phyloP scores from a whole-genome alignment of 1,284 basidiomycete genomes.

The Tausonia pullulans region DNA sequence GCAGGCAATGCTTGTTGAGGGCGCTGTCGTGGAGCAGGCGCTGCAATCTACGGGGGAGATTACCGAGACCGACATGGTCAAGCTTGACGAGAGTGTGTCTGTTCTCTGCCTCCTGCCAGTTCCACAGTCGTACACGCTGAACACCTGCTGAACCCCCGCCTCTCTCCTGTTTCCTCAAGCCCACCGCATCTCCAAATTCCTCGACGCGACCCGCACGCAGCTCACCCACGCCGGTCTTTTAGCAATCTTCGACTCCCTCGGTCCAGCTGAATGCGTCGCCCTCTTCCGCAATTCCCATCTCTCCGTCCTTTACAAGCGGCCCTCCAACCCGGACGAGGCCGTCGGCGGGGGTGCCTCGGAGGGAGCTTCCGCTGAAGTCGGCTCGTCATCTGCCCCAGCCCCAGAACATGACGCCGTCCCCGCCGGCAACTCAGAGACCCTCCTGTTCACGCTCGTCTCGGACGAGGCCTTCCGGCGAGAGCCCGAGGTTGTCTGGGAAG shows the following conservation, averaged over 20 bases:
- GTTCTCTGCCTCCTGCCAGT: not conserved
- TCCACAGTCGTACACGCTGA: conserved; percentile 32
- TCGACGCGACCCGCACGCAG: conserved; percentile 63
- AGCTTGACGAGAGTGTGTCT: conserved; percentile 5
- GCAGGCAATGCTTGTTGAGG: conserved; percentile 7
- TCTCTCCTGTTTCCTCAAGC: conserved; percentile 24
- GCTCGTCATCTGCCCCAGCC: no score
- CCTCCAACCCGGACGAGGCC: conserved; percentile 16
- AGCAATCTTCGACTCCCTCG: conserved; percentile 26
- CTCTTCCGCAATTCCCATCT: conserved; percentile 83
- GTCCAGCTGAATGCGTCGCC: conserved; percentile 23
- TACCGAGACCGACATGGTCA: not conserved
- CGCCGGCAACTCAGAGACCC: conserved; percentile 27
- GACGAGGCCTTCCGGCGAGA: conserved; percentile 69
- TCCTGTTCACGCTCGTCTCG: conserved; percentile 67
- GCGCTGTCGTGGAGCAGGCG: conserved; percentile 3
- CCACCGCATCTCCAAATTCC: conserved; percentile 53
- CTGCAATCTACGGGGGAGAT: not conserved
- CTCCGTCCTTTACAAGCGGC: conserved; percentile 65
- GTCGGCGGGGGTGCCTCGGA: conserved; percentile 11
- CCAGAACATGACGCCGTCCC: no score
- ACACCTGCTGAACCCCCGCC: not conserved
- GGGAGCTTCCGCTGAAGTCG: no score
- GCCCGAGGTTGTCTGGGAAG: conserved; percentile 66
- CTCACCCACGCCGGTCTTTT: conserved; percentile 38